Base-by-base conservation (phyloP, 192 early-diverging fungal species). In the Bifiguratus adelaidae region DNA sequence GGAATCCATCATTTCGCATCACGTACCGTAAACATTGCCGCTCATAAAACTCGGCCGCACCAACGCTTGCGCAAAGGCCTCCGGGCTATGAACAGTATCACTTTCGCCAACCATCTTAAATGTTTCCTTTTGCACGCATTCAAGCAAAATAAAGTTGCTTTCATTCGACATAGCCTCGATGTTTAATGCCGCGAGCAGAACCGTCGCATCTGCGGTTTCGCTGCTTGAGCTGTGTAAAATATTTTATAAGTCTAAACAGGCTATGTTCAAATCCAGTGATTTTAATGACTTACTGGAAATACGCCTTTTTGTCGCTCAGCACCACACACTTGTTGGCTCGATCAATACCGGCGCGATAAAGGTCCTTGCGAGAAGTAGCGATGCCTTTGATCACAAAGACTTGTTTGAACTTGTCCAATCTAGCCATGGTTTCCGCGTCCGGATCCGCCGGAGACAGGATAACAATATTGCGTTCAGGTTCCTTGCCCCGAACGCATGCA, bases 41-140 rank as follows among this genome's bases (percentile, higher is more conserved):
- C 71, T 71, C 61, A 81, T 78, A 47, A 85, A 87, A 20, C 74
- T 67, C 9, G 82, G 82, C 18, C 77, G 58, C 44, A 83, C 47
- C 34, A 84, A 61, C 30, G 70, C 73, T 55, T 82, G 81, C 7
- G 70, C 82, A 15, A 34, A 34, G 1, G 32, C 58, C 33, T 76
- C 74, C 44, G 73, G 60, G 52, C 68, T 70, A 23, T 60, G 61
- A n/a, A 72, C 55, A 3, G 69, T 67, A 47, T 75, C 74, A 18
- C 66, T 71, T 36, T 79, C 69, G 21, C 85, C 83, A 30, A 87
- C 73, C 50, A 85, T 76, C 63, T 87, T 83, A 66, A 83, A 80
- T 53, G 81, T 85, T 52, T 87, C 76, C 55, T 62, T 65, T 51
- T 83, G 73, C 37, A 80, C 65, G 52, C 84, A 83, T 64, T 87